Evolutionary conservation across 257 asterid species (phyloP).

Genomic region (Dorcoceras hygrometricum): DNA sequence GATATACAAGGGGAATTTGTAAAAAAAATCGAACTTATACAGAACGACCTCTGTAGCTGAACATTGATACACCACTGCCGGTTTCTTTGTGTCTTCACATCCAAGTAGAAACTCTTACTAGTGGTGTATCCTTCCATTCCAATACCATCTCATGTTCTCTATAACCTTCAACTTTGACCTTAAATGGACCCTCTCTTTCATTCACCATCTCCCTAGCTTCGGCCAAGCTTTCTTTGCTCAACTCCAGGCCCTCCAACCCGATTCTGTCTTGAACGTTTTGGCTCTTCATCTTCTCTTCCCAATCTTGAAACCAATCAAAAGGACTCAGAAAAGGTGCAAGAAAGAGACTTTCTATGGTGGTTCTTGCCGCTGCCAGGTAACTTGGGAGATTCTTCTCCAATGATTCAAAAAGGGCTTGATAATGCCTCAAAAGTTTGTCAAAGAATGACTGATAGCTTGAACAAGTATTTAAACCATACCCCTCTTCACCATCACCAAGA

Average conservation of each 20-base stretch:
- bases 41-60: not conserved
- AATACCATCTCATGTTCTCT: slow-evolving; percentile 51
- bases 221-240: slow-evolving; percentile 43
- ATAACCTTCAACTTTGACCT: slow-evolving; percentile 32
- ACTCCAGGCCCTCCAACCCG: slow-evolving; percentile 31
- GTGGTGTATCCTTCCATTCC: slow-evolving; percentile 54
- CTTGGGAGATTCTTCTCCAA: slow-evolving; percentile 60
- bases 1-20: not conserved
- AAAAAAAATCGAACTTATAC: not conserved
- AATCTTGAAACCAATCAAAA: slow-evolving; percentile 42
- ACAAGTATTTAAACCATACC: slow-evolving; percentile 20
- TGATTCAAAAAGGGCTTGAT: slow-evolving; percentile 54
- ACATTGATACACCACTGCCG: slow-evolving; percentile 4
- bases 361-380: slow-evolving; percentile 62
- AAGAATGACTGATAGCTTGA: slow-evolving; percentile 38
- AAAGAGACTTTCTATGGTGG: slow-evolving; percentile 55
- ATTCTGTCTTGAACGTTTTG: not conserved
- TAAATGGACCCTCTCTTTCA: slow-evolving; percentile 37
- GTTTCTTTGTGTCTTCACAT: slow-evolving; percentile 29
- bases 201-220: slow-evolving; percentile 59
- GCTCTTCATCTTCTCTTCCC: slow-evolving; percentile 29
- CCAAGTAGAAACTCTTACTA: slow-evolving; percentile 73
- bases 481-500: slow-evolving; percentile 64
- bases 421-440: slow-evolving; percentile 38
- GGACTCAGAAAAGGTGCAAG: slow-evolving; percentile 51